These are phyloP conservation scores for Ramalina peruviana DNA, from an alignment of 495 filamentous ascomycete genomes.

Conservation along the genomic window DNA sequence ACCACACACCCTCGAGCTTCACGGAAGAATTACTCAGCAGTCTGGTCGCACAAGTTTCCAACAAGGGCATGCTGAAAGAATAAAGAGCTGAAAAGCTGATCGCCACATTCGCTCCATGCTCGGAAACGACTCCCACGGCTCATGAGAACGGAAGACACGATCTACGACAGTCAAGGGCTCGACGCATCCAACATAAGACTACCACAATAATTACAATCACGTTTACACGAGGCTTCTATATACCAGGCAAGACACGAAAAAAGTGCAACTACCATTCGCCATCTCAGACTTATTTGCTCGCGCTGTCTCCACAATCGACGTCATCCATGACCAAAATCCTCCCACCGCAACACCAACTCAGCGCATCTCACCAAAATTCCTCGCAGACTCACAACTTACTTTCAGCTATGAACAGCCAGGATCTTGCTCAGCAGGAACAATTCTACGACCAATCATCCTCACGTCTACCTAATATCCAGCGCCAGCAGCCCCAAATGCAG, in stretches of 20 bases:
- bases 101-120: no score
- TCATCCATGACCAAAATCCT: neutral
- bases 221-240: neutral
- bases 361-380: neutral
- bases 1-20: no score
- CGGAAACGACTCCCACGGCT: conserved; percentile 6
- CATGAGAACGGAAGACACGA: conserved; percentile 10
- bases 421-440: conserved; percentile 41
- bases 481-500: conserved; percentile 44
- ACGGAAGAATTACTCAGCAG: no score
- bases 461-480: conserved; percentile 47
- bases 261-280: neutral
- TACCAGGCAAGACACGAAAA: no score
- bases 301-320: neutral
- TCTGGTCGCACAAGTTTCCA: no score
- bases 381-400: neutral
- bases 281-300: neutral
- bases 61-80: neutral
- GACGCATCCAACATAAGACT: neutral
- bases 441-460: conserved; percentile 46
- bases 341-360: neutral
- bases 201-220: neutral
- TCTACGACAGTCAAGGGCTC: conserved; percentile 8
- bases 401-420: conserved; percentile 32
- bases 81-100: no score